Base-by-base conservation (phyloP, 441 rosid species). In the Kokia cookei region DNA sequence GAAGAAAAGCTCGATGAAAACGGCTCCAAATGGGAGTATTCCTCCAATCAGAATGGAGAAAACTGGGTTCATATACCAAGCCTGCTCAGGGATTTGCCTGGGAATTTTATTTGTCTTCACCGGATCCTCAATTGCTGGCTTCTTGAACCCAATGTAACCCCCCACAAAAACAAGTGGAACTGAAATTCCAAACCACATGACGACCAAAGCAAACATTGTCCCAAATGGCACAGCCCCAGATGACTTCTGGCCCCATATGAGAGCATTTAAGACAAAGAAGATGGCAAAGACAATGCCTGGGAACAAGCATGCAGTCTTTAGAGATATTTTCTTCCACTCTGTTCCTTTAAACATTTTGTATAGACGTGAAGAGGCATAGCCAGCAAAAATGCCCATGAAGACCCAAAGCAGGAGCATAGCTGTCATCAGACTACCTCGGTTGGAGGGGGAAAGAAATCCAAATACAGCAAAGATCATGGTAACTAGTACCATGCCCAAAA, bases 221-320 rank as follows among this genome's bases (percentile, higher is more conserved):
- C 92, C 92, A 3, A 86, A 88, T 11, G 92, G 90, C 2, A 88
- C 90, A 47, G 90, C 92, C 17, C 92, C 89, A 0, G 92, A 88
- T 47, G 92, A 88, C 48, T 86, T 86, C 74, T 88, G 89, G 69
- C 92, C 90, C 92, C 90, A 88, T 27, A 88, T 85, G 77, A 88
- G 87, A 24, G 82, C 83, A 62, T 88, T 88, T 61, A 88, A 58
- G 77, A 88, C 81, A 4, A 88, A 88, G 82, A 86, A 86, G 70
- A 88, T 83, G 62, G 86, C 67, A 51, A 87, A 88, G 73, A 86
- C 90, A 0, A 81, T 82, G 45, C 83, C 90, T 26, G 92, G 92
- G 84, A 88, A 88, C 85, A 82, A 76, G 81, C 80, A 51, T 47
- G 92, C 92, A 27, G 92, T 88, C 65, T 89, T 84, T 74, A 88